Evolutionary conservation across 1,139 yeast genomes (phyloP).

Genomic region (Kurtzmaniella quercitrusa): DNA sequence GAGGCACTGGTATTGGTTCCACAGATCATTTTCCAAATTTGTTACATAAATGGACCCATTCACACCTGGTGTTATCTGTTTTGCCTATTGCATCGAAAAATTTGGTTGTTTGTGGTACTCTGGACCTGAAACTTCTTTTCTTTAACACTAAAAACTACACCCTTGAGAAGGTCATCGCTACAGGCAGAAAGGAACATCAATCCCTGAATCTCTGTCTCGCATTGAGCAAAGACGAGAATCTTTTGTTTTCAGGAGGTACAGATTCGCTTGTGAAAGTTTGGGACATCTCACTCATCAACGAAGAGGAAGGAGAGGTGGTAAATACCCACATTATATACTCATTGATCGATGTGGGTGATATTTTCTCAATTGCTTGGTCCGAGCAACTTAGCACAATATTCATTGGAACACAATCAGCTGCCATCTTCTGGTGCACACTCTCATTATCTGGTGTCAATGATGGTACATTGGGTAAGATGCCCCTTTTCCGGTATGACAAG

Average conservation of each 20-base stretch:
- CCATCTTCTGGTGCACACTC: slow-evolving; percentile 66
- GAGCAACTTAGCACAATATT: slow-evolving; percentile 58
- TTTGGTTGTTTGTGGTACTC: slow-evolving; percentile 86
- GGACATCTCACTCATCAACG: slow-evolving; percentile 40
- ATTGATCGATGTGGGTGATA: slow-evolving; percentile 86
- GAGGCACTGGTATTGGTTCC: slow-evolving; percentile 11
- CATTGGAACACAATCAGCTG: slow-evolving; percentile 91
- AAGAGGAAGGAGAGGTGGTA: slow-evolving; percentile 7
- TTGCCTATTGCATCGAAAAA: slow-evolving; percentile 58
- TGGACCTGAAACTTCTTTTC: slow-evolving; percentile 75
- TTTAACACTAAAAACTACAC: slow-evolving; percentile 67
- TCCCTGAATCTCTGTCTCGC: slow-evolving; percentile 72
- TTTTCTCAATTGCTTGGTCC: slow-evolving; percentile 78
- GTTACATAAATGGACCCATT: slow-evolving; percentile 74
- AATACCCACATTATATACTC: slow-evolving; percentile 68
- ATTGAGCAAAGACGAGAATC: slow-evolving; percentile 53
- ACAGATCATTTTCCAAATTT: slow-evolving; percentile 15
- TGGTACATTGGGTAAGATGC: slow-evolving; percentile 40
- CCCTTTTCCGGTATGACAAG: slow-evolving; percentile 76
- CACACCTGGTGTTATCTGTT: slow-evolving; percentile 73
- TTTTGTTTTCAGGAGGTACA: slow-evolving; percentile 80
- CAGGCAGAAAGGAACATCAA: slow-evolving; percentile 49
- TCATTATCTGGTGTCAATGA: slow-evolving; percentile 10
- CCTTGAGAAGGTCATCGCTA: slow-evolving; percentile 32
- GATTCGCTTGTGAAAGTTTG: slow-evolving; percentile 88